Conservation (phyloP, 768 basidiomycete genomes). For the Phanerochaete sordida region DNA sequence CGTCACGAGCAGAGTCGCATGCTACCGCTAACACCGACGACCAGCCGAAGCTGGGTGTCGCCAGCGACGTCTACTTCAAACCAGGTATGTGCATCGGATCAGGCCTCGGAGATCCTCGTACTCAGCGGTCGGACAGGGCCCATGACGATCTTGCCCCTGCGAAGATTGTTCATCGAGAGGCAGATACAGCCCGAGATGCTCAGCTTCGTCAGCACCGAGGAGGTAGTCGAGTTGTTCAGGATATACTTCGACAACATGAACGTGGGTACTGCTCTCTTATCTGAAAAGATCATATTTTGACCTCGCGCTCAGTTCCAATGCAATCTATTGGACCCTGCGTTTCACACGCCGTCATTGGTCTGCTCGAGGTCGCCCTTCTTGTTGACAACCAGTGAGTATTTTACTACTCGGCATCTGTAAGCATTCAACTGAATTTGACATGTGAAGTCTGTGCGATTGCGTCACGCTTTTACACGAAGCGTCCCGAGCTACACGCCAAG, state of each 20-base stretch:
- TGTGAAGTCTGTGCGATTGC: slow-evolving; percentile 88
- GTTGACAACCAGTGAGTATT: slow-evolving; percentile 78
- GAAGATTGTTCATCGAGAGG: slow-evolving; percentile 80
- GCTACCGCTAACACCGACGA: slow-evolving; percentile 7
- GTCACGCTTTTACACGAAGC: slow-evolving; percentile 80
- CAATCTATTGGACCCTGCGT: slow-evolving; percentile 77
- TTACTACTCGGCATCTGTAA: background rate
- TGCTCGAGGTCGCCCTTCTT: slow-evolving; percentile 94
- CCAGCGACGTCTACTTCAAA: slow-evolving; percentile 87
- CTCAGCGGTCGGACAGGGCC: slow-evolving; percentile 50
- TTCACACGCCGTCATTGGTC: slow-evolving; percentile 92
- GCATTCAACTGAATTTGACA: background rate
- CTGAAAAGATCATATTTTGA: background rate
- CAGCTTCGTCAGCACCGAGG: slow-evolving; percentile 80
- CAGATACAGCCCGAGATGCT: slow-evolving; percentile 94
- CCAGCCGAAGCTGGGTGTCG: slow-evolving; percentile 61
- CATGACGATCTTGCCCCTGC: slow-evolving; percentile 83
- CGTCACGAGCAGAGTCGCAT: slow-evolving; percentile 11
- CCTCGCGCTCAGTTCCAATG: slow-evolving; percentile 58
- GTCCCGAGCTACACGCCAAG: slow-evolving; percentile 77
- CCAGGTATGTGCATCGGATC: slow-evolving; percentile 52
- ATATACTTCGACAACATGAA: slow-evolving; percentile 85
- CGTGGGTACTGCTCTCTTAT: slow-evolving; percentile 37
- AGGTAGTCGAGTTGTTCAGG: slow-evolving; percentile 88
- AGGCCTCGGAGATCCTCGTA: background rate